Base-by-base conservation (phyloP, 768 basidiomycete species). In the Stropharia rugosoannulata region DNA sequence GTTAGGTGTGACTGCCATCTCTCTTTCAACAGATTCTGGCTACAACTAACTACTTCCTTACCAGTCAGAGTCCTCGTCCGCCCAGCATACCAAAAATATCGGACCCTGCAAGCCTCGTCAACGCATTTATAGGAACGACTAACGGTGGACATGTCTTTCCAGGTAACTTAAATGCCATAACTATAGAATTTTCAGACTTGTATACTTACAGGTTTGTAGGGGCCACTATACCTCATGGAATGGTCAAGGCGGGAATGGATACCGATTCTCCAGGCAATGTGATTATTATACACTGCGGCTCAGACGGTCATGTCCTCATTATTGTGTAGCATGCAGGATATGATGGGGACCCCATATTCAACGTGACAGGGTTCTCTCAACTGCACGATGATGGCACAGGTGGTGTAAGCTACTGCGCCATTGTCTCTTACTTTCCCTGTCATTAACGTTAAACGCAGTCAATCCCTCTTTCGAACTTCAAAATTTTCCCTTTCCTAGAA, bases 141-240 rank as follows among this genome's bases (percentile, higher is more conserved):
- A 83, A 84, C 56, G 84, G 82, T 12, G 86, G 86, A 0, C 83
- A 87, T 69, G 80, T 81, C 9, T 86, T 86, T 63, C 84, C 85
- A 52, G 85, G 85, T 83, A 54, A 16, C 70, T 36, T 54, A 15
- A 7, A 57, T 13, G 40, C 36, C 16, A 22, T 12, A 32, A 7
- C 51, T 32, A 4, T 7, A 32, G 9, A 32, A 32, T 32, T 32
- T 6, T 32, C 7, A 32, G 29, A 7, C 5, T 32, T 6, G 29
- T 32, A 32, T 32, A 32, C 29, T 32, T 32, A 32, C 29, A 7
- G 29, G 13, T 3, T 16, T 52, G 16, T 43, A 84, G 85, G 85
- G 41, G 84, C 83, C 0, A 86, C 83, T 2, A 62, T 84, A 18
- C 86, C 86, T 2, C 84, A 86, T 68, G 85, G 86, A n/a, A 84